Evolutionary conservation across 371 early-diverging fungal species (phyloP).

Genomic region (Umbelopsis sp.): DNA sequence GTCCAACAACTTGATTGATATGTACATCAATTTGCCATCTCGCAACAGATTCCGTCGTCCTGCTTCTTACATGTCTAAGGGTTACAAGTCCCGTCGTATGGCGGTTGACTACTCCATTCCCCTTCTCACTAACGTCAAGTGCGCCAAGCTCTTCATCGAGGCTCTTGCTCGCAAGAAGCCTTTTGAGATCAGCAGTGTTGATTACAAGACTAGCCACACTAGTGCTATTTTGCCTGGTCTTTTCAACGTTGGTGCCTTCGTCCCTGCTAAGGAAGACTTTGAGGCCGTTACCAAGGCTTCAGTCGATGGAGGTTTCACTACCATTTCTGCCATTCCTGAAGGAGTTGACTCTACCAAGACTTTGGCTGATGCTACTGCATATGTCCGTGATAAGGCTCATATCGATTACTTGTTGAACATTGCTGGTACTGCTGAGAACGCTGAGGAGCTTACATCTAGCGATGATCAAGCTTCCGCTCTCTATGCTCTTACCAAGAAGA

Average conservation of each 20-base stretch:
- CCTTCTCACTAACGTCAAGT: constrained; percentile 96
- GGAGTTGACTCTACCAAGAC: constrained; percentile 58
- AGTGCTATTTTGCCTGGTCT: constrained; percentile 87
- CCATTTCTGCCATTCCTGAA: constrained; percentile 62
- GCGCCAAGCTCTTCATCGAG: constrained; percentile 96
- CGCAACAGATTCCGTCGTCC: constrained; percentile 95
- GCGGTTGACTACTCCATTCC: constrained; percentile 96
- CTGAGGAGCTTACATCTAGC: constrained; percentile 34
- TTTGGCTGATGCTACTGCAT: constrained; percentile 56
- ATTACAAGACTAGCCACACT: constrained; percentile 87
- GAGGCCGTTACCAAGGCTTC: constrained; percentile 70
- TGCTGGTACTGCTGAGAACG: constrained; percentile 70
- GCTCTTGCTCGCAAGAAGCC: constrained; percentile 82
- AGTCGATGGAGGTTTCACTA: constrained; percentile 86
- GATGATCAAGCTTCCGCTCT: constrained; percentile 58
- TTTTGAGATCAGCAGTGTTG: constrained; percentile 78
- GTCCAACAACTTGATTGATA: constrained; percentile 94
- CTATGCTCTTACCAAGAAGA: constrained; percentile 61
- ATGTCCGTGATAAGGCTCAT: constrained; percentile 61
- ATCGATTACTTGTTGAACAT: constrained; percentile 80
- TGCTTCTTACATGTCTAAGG: constrained; percentile 93
- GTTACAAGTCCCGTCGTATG: constrained; percentile 94
- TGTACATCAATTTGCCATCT: constrained; percentile 97
- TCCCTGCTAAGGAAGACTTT: constrained; percentile 62
- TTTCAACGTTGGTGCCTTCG: constrained; percentile 75